phyloP scores from a whole-genome alignment of 2,329 filamentous ascomycete genomes.

The Tympanopsis confertula region DNA sequence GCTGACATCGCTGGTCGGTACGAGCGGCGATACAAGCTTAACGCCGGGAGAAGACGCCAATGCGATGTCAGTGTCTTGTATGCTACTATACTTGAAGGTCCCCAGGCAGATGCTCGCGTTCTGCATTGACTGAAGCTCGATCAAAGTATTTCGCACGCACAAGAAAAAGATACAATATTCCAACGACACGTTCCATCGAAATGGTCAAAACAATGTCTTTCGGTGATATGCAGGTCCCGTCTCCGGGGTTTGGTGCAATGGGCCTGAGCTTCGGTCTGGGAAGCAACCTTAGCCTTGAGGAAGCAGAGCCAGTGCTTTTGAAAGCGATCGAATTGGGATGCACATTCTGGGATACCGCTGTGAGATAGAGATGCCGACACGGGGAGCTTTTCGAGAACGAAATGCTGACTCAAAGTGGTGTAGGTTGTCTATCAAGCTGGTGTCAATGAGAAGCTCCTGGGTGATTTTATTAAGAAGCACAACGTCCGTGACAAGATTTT shows the following conservation, averaged over 20 bases:
- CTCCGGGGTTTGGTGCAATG: slow-evolving; percentile 36
- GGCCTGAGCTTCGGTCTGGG: slow-evolving; percentile 31
- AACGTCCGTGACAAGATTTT: slow-evolving; percentile 36
- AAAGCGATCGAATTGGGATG: slow-evolving; percentile 34
- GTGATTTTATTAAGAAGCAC: slow-evolving; percentile 36
- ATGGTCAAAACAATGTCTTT: slow-evolving; percentile 30
- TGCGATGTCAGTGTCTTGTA: no score
- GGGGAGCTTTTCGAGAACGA: no score
- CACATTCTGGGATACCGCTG: slow-evolving; percentile 33
- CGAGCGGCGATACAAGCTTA: no score
- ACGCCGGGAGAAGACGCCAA: no score
- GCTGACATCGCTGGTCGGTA: no score
- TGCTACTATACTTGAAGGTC: no score
- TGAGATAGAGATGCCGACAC: slow-evolving; percentile 10
- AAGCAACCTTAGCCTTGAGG: slow-evolving; percentile 24
- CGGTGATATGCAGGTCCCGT: slow-evolving; percentile 20
- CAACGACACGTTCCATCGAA: no score
- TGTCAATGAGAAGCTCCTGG: slow-evolving; percentile 35
- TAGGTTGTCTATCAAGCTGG: slow-evolving; percentile 32
- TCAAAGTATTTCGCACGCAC: no score
- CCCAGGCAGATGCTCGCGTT: no score
- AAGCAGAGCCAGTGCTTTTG: slow-evolving; percentile 33
- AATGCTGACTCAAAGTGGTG: not conserved
- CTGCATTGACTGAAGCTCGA: no score
- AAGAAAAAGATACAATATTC: no score